Conservation (phyloP, 345 rosid genomes). For the Heritiera fomes region DNA sequence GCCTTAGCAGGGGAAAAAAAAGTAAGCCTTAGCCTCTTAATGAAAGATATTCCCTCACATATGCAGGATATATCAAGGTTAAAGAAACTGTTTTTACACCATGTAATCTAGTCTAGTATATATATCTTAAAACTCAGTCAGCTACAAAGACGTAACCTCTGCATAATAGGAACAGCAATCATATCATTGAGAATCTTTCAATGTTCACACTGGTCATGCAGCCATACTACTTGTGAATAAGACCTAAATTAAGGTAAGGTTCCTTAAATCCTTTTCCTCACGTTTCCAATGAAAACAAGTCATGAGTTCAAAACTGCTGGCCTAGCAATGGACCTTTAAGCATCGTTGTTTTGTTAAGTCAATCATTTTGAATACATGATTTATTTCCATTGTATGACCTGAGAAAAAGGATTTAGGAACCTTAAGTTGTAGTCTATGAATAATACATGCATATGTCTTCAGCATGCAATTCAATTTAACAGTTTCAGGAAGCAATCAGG, state of each 20-base stretch:
- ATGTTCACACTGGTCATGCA: background rate
- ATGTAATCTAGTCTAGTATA: no score
- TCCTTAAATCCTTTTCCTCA: background rate
- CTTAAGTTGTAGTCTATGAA: background rate
- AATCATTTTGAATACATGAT: background rate
- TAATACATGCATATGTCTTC: background rate
- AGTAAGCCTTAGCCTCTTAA: background rate
- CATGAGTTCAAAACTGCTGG: background rate
- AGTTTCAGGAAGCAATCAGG: background rate
- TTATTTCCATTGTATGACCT: background rate
- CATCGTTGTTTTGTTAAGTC: background rate
- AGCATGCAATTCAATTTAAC: constrained; percentile 3
- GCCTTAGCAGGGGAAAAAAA: no score
- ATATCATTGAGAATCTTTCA: background rate
- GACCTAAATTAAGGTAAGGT: background rate
- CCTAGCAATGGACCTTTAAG: background rate
- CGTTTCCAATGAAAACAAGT: background rate
- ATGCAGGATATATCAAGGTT: background rate
- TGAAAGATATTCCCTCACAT: background rate
- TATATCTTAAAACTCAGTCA: no score
- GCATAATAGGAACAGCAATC: background rate
- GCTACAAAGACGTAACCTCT: background rate
- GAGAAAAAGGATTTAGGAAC: background rate
- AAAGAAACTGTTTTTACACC: no score
- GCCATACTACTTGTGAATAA: background rate